Evolutionary conservation across 2,329 filamentous ascomycete species (phyloP), one percentile per base, ranked within the genome.

Genomic region (Amylocarpus encephaloides): DNA sequence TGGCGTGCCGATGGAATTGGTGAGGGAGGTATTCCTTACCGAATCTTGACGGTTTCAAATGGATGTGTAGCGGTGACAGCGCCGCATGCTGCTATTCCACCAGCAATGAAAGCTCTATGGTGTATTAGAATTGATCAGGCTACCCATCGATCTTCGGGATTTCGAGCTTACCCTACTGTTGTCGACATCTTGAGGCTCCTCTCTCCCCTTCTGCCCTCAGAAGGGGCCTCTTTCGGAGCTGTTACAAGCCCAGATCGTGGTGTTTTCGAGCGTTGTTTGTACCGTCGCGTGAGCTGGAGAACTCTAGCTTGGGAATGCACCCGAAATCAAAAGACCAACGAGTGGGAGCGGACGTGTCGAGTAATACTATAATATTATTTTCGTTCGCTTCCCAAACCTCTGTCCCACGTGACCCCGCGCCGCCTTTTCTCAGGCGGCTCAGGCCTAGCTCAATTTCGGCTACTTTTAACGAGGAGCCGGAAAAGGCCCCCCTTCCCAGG

Each of bases 21-120:
- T 39, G n/a, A n/a, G 9, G 36, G 34, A 22, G 35, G 29, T 19
- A 43, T 49, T 22, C 10, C 76, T 66, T 75, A 91, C 86, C 91
- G 87, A 67, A 97, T 97, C 80, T 98, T 98, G 68, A 98, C 90
- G 11, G 92, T 97, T 73, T 98, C 93, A 73, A 97, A 97, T 50
- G 91, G 91, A 71, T 98, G 93, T 45, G 93, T 97, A 59, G 94
- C 91, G 36, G 92, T 97, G 51, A 98, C 93, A 58, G 93, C 93
- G 66, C 93, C 93, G 72, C 92, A 97, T 59, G 93, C 93, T 66
- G 93, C 93, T 66, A 98, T 87, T 67, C 93, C 93, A 67, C 93
- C 93, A 50, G 93, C 92, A 64, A 97, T 82, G 75, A 98, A 98
- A 55, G 90, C 88, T 60, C 91, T 66, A 40, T 39, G 39, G 18